Evolutionary conservation across 2,329 filamentous ascomycete genomes (phyloP).

Genomic region (Ophiosphaerella herpotricha): DNA sequence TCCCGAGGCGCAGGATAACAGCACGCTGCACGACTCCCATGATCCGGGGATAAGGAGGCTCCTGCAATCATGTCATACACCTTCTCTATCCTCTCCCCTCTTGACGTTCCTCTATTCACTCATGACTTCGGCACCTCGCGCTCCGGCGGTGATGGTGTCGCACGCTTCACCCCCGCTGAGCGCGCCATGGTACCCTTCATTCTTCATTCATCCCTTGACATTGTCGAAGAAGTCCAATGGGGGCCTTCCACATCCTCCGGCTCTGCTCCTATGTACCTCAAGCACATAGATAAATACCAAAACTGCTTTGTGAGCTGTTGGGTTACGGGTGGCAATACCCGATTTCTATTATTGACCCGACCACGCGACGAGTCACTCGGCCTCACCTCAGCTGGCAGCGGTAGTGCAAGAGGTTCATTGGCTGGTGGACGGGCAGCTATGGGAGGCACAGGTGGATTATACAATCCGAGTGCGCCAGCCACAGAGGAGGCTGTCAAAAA

Average conservation of each 20-base stretch:
- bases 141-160: conserved; percentile 88
- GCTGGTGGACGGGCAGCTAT: conserved; percentile 36
- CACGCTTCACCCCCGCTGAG: conserved; percentile 85
- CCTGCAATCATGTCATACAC: conserved; percentile 83
- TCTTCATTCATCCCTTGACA: conserved; percentile 89
- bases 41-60: not conserved
- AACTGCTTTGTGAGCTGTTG: conserved; percentile 95
- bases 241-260: conserved; percentile 50
- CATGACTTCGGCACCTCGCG: conserved; percentile 97
- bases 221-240: conserved; percentile 97
- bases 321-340: conserved; percentile 87
- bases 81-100: conserved; percentile 93
- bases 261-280: conserved; percentile 74
- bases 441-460: conserved; percentile 51
- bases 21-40: not conserved
- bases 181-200: conserved; percentile 98
- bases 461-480: conserved; percentile 82
- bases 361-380: conserved; percentile 56
- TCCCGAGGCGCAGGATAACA: conserved; percentile 4
- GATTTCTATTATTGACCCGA: conserved; percentile 92
- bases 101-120: conserved; percentile 95
- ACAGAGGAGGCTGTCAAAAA: conserved; percentile 94
- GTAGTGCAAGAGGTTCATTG: conserved; percentile 34
- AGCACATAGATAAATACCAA: conserved; percentile 95
- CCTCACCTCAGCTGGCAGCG: conserved; percentile 20